A percentile compares a stretch with the other conserved stretches of the same genome.
phyloP scores from a whole-genome alignment of 2,329 filamentous ascomycete genomes.

The Exophiala spinifera region DNA sequence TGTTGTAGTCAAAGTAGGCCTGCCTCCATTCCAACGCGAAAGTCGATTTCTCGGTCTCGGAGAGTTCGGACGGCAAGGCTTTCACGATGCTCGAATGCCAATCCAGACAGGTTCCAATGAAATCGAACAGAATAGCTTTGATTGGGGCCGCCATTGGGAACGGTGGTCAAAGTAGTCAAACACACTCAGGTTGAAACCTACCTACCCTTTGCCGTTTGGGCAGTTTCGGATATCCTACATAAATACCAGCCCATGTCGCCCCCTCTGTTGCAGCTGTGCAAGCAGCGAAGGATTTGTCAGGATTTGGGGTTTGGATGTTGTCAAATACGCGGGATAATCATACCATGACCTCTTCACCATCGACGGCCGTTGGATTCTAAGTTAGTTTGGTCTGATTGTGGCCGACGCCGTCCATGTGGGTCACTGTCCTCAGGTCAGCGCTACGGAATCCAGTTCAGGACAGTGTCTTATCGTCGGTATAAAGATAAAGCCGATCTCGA shows the following conservation, averaged over 20 bases:
- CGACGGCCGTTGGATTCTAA: too few relatives aligned
- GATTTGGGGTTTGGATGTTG: too few relatives aligned
- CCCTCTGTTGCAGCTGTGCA: too few relatives aligned
- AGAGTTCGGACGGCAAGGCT: not conserved
- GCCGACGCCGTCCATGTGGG: too few relatives aligned
- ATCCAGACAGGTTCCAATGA: not conserved
- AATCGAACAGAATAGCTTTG: not conserved
- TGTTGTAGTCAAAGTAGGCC: not conserved
- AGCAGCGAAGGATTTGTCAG: too few relatives aligned
- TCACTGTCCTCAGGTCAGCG: too few relatives aligned
- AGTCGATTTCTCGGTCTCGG: not conserved
- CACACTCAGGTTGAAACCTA: too few relatives aligned
- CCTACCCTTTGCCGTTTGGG: not conserved
- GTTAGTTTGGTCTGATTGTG: too few relatives aligned
- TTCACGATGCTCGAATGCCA: slow-evolving; percentile 1
- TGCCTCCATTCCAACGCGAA: not conserved
- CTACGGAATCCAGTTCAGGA: too few relatives aligned
- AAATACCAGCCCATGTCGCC: not conserved
- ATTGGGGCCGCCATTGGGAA: not conserved
- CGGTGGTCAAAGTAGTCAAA: not conserved
- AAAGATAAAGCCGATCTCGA: not conserved
- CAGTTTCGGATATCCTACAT: not conserved
- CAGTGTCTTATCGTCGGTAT: not conserved
- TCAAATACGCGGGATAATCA: too few relatives aligned
- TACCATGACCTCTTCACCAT: too few relatives aligned